These are phyloP conservation scores for Stephania cephalantha DNA, from an alignment of 164 flowering plant genomes.

Conservation along the genomic window DNA sequence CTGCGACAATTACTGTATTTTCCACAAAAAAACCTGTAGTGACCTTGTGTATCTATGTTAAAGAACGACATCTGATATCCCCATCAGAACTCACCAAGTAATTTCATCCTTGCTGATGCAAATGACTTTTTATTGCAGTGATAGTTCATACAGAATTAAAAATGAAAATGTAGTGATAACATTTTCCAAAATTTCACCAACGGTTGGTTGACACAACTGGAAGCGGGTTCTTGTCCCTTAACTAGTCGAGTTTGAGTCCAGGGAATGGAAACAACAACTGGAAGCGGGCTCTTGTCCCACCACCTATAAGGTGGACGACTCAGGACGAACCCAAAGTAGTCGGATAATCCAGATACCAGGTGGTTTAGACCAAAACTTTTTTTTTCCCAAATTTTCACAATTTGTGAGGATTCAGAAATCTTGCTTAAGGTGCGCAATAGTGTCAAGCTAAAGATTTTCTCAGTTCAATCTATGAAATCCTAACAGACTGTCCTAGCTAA, in stretches of 20 bases:
- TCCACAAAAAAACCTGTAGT: slow-evolving; percentile 86
- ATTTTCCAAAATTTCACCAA: no score
- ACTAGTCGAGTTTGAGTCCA: no score
- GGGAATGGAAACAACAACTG: no score
- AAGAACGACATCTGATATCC: slow-evolving; percentile 27
- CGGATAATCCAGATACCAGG: no score
- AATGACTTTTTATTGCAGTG: neutral
- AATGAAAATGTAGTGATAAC: neutral
- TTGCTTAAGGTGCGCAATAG: neutral
- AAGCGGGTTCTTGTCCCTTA: no score
- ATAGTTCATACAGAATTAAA: neutral
- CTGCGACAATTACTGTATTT: slow-evolving; percentile 87
- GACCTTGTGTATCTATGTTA: slow-evolving; percentile 65
- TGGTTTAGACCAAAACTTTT: no score
- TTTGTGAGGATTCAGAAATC: no score
- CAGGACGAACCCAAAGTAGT: no score
- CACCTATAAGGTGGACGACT: no score
- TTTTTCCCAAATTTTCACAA: no score
- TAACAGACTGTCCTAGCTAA: neutral
- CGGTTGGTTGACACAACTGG: no score
- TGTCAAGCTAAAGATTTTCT: neutral
- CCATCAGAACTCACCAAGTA: neutral
- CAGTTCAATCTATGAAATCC: neutral
- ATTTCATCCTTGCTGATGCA: neutral
- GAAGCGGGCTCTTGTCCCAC: no score